Evolutionary conservation across 345 rosid genomes (phyloP).

Genomic region (Eucalyptus guilfoylei): DNA sequence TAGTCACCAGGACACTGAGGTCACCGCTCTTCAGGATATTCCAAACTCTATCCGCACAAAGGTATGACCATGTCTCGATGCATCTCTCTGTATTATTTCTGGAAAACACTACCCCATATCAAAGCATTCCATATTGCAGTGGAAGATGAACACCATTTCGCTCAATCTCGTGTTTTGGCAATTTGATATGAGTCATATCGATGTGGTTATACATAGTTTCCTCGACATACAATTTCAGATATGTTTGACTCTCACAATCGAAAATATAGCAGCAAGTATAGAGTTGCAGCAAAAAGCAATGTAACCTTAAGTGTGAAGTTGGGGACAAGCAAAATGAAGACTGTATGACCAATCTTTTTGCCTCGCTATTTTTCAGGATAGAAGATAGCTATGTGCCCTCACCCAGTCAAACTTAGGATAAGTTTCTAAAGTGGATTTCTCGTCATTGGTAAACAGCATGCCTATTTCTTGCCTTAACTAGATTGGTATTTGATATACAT

Average conservation of each 20-base stretch:
- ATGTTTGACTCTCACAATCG: background rate
- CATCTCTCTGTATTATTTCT: background rate
- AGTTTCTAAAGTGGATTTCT: background rate
- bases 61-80: slow-evolving; percentile 13
- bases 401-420: background rate
- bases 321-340: background rate
- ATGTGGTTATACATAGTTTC: background rate
- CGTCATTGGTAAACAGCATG: background rate
- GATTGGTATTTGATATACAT: background rate
- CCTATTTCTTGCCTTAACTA: background rate
- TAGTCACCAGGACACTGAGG: slow-evolving; percentile 41
- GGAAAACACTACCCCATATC: background rate
- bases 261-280: background rate
- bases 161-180: background rate
- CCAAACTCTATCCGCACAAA: slow-evolving; percentile 66
- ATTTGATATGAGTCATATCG: background rate
- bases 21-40: slow-evolving; percentile 66
- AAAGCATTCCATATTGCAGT: background rate
- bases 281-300: background rate
- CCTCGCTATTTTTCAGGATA: background rate
- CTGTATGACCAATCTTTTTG: background rate
- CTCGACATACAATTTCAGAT: background rate
- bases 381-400: background rate
- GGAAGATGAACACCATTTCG: background rate
- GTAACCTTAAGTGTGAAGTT: background rate